Base-by-base conservation (phyloP, 2,329 filamentous ascomycete genomes). In the Colletotrichum simmondsii region DNA sequence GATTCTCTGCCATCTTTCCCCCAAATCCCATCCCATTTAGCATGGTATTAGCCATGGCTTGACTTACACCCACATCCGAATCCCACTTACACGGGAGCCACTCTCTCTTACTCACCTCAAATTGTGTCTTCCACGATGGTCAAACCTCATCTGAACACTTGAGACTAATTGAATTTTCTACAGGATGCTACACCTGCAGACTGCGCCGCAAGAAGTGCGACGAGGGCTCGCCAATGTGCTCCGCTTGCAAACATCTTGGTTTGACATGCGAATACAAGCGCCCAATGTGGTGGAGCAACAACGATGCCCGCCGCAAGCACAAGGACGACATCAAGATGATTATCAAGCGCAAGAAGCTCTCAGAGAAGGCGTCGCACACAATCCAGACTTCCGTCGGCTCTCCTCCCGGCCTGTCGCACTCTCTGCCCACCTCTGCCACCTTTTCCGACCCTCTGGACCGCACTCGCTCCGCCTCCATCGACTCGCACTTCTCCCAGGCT, bases 261-360 rank as follows among this genome's bases (percentile, higher is more conserved):
- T 89, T 99, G 70, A 88, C 89, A 79, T 99, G 97, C 86, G 95
- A 98, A 87, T 99, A 98, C 87, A 98, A 97, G 88, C 89, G 95
- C 80, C 97, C 97, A 49, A 91, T 94, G 85, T 99, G 97, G 97
- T 99, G 97, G 97, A 94, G 93, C 85, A 98, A 97, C 87, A 93
- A 94, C 80, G 95, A 98, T 75, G 91, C 93, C 80, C 90, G 97
- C 77, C 91, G 93, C 78, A 86, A 92, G 69, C 95, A 98, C 82
- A 99, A 98, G 86, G 97, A 98, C 81, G 87, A 92, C 77, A 97
- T 99, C 88, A 99, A 99, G 89, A 93, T 93, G 84, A 94, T 96
- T 83, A 98, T 99, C 88, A 98, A 98, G 91, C 91, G 93, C 81
- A 98, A 97, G 81, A 98, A 98, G 90, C 89, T 97, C 77, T 92